phyloP scores from a whole-genome alignment of 768 basidiomycete species.

The Lactifluus piperatus region DNA sequence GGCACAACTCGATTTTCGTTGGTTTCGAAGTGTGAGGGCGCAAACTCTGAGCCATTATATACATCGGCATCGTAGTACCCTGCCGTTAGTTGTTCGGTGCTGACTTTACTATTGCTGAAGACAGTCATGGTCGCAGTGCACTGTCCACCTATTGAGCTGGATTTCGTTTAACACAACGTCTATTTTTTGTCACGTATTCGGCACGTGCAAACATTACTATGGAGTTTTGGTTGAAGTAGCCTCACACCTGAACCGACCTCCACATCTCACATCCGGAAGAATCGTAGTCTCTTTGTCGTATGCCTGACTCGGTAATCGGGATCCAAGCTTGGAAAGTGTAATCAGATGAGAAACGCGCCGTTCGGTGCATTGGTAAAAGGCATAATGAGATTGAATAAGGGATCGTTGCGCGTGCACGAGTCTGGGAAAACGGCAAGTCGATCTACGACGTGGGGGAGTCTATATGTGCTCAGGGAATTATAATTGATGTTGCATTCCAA shows the following conservation, averaged over 20 bases:
- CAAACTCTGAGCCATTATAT: not conserved
- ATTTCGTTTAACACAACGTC: not conserved
- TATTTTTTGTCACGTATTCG: not conserved
- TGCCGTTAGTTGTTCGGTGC: not conserved
- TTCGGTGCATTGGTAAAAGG: not conserved
- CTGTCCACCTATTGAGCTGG: not conserved
- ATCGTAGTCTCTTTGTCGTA: not conserved
- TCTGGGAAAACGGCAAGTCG: not conserved
- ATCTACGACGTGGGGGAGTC: not conserved
- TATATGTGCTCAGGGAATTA: not conserved
- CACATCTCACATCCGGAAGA: not conserved
- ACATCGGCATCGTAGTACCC: not conserved
- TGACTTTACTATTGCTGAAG: not conserved
- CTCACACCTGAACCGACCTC: not conserved
- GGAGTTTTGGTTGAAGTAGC: not conserved
- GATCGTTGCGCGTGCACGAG: not conserved
- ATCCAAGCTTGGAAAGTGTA: not conserved
- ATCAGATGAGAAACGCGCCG: not conserved
- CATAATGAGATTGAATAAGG: not conserved
- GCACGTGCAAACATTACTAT: not conserved
- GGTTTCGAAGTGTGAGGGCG: conserved; percentile 14
- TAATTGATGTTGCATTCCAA: not conserved
- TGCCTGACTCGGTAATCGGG: not conserved
- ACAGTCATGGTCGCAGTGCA: not conserved
- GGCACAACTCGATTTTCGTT: conserved; percentile 19